Evolutionary conservation across 768 basidiomycete species (phyloP).

Genomic region (Agaricus sinodeliciosus): DNA sequence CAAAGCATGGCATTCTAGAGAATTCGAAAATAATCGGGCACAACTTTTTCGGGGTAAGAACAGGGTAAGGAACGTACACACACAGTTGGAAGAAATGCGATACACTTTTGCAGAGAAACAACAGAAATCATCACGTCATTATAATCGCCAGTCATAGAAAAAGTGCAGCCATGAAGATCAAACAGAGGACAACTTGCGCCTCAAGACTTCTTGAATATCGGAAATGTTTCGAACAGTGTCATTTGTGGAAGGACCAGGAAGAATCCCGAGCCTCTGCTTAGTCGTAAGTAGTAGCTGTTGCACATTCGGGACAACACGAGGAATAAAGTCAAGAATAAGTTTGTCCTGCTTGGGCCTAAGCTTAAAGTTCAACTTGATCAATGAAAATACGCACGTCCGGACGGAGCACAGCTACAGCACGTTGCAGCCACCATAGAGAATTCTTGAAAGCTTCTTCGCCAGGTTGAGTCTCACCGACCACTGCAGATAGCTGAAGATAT

Average conservation of each 20-base stretch:
- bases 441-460: slow-evolving; percentile 78
- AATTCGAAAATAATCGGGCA: not conserved
- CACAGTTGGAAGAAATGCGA: slow-evolving; percentile 5
- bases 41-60: not conserved
- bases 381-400: slow-evolving; percentile 46
- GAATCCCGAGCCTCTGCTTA: slow-evolving; percentile 72
- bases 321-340: slow-evolving; percentile 74
- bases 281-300: slow-evolving; percentile 71
- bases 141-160: slow-evolving; percentile 4
- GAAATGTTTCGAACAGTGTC: slow-evolving; percentile 66
- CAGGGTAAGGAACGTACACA: slow-evolving; percentile 1
- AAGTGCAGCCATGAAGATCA: slow-evolving; percentile 5
- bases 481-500: slow-evolving; percentile 55
- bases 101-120: not conserved
- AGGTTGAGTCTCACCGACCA: slow-evolving; percentile 70
- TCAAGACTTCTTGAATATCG: slow-evolving; percentile 71
- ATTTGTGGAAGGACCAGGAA: slow-evolving; percentile 60
- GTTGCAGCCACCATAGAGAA: slow-evolving; percentile 83
- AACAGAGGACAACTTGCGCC: slow-evolving; percentile 32
- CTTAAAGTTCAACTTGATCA: slow-evolving; percentile 1
- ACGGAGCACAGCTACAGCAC: slow-evolving; percentile 62
- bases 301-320: slow-evolving; percentile 75
- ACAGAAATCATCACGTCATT: not conserved
- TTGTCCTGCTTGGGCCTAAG: slow-evolving; percentile 46
- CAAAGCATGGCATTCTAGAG: not conserved